Evolutionary conservation across 352 stramenopile species (phyloP), one percentile per base, ranked within the genome.

Genomic region (Phytophthora uliginosa): DNA sequence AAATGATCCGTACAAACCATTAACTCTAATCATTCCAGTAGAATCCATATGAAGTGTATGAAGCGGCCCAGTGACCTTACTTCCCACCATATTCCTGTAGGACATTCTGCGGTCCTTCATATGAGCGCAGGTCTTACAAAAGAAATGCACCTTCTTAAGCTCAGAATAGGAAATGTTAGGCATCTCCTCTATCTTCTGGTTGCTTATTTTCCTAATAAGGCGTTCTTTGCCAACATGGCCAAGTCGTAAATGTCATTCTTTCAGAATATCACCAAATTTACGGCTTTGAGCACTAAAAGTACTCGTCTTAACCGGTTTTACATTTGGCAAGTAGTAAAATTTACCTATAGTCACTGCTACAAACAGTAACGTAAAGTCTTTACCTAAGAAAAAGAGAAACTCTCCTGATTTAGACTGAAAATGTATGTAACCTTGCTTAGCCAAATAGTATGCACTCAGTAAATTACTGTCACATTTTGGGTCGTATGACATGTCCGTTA

Each of bases 401-500:
- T 13, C 34, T 40, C 34, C 10, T 5, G 34, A 40, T 17, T 42
- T 42, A 17, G 10, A 42, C 36, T 42, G 36, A 13, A 42, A 17
- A 12, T 12, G 36, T 4, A 8, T 15, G 36, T 42, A 42, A 42
- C 36, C 36, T 42, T 42, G 36, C 12, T 42, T 42, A 40, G 36
- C 36, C 36, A 42, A 42, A 42, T 42, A 42, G 12, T 42, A 18
- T 60, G 42, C 33, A 61, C 45, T 72, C 24, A 72, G 31, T 28
- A 67, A 45, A 20, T 18, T 18, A 17, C 36, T 72, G 33, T 58
- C 65, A 55, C 59, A 57, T 17, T 59, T 26, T 0, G 31, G 26
- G 12, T 61, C 67, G 51, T 56, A 70, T 40, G 54, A 58, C 20
- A 70, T 50, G 48, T 69, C 42, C 3, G 4, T 45, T 42, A 69